phyloP scores from a whole-genome alignment of 2,329 filamentous ascomycete genomes.

The Alternaria arbusti region DNA sequence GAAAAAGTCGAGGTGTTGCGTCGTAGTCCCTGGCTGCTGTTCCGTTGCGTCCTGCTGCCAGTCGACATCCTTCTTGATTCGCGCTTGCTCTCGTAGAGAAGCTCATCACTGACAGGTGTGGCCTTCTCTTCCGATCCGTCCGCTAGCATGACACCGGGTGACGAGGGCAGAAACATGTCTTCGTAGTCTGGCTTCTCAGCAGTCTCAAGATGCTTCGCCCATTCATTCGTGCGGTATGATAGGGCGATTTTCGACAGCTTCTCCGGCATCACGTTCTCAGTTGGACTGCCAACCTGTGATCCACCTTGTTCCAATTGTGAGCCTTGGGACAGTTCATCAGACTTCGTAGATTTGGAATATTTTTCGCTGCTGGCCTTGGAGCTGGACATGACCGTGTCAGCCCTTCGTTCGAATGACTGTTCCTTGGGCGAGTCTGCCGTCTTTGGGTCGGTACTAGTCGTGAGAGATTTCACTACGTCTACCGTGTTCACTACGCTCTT shows the following conservation, averaged over 20 bases:
- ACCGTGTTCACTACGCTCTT: neutral
- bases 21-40: conserved; percentile 19
- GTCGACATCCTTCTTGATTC: conserved; percentile 33
- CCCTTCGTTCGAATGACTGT: conserved; percentile 12
- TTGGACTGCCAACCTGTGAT: conserved; percentile 53
- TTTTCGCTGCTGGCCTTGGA: conserved; percentile 23
- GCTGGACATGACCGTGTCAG: conserved; percentile 26
- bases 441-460: conserved; percentile 44
- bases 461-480: conserved; percentile 19
- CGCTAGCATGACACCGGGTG: conserved; percentile 51
- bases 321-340: conserved; percentile 31
- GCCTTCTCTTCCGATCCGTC: conserved; percentile 57
- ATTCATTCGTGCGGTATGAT: conserved; percentile 91
- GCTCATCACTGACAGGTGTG: conserved; percentile 55
- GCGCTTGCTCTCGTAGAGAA: conserved; percentile 25
- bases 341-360: conserved; percentile 52
- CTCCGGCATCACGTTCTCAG: conserved; percentile 66
- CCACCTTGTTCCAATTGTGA: conserved; percentile 36
- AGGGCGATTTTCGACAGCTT: conserved; percentile 77
- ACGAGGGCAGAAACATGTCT: conserved; percentile 59
- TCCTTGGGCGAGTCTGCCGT: conserved; percentile 11
- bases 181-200: conserved; percentile 76
- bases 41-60: conserved; percentile 26
- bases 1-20: conserved; percentile 34
- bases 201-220: conserved; percentile 85